phyloP scores from a whole-genome alignment of 2,329 filamentous ascomycete genomes.

The Ilyonectria mors-panacis region DNA sequence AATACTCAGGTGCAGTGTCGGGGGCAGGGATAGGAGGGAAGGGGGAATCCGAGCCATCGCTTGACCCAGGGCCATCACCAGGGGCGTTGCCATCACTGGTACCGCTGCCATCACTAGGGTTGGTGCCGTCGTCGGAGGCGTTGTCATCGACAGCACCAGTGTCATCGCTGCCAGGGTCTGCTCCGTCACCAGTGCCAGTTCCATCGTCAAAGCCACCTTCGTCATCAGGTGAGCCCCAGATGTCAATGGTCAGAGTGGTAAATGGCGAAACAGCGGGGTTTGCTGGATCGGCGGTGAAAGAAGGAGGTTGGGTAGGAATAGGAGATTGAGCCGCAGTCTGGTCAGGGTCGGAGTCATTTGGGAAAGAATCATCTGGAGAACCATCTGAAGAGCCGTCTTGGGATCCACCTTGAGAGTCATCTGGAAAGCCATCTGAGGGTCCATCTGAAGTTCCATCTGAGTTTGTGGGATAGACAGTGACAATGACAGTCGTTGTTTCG shows the following conservation, averaged over 20 bases:
- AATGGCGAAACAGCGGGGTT: conserved; percentile 47
- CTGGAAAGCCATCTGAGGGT: conserved; percentile 18
- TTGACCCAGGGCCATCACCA: conserved; percentile 25
- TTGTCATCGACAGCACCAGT: conserved; percentile 27
- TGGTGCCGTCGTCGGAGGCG: conserved; percentile 15
- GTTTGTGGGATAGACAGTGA: conserved; percentile 60
- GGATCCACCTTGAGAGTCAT: conserved; percentile 3
- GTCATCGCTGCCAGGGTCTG: conserved; percentile 23
- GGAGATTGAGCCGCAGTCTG: conserved; percentile 43
- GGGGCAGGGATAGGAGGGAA: conserved; percentile 33
- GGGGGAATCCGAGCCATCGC: conserved; percentile 23
- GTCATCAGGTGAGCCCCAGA: conserved; percentile 48
- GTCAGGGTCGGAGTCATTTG: conserved; percentile 37
- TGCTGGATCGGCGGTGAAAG: conserved; percentile 27
- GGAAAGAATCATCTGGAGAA: conserved; percentile 23
- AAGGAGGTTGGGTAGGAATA: conserved; percentile 48
- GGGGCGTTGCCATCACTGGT: neutral
- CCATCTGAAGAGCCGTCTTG: conserved; percentile 13
- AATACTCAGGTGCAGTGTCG: conserved; percentile 43
- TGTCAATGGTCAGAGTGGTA: conserved; percentile 55
- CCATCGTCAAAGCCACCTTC: conserved; percentile 25
- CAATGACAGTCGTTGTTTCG: conserved; percentile 61
- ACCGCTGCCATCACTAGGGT: neutral
- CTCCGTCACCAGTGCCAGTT: conserved; percentile 12
- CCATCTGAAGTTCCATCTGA: conserved; percentile 41